A percentile compares a stretch with the other conserved stretches of the same genome.
phyloP scores from a whole-genome alignment of 768 basidiomycete genomes.

The Lactifluus rugatus region DNA sequence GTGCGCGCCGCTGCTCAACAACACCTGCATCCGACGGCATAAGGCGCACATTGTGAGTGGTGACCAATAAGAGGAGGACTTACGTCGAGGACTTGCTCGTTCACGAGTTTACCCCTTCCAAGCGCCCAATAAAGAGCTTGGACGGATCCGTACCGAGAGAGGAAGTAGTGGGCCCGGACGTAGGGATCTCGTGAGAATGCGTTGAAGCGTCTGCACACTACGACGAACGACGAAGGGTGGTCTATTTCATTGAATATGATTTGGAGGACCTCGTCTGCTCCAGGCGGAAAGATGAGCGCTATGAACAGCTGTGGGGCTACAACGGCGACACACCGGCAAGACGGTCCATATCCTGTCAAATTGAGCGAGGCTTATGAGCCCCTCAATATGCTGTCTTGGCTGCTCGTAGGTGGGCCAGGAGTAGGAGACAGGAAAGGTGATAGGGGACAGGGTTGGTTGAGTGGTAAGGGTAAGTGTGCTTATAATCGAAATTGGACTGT shows the following conservation, averaged over 20 bases:
- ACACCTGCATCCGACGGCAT: conserved; percentile 38
- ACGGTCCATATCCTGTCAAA: conserved; percentile 18
- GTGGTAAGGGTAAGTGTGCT: conserved; percentile 8
- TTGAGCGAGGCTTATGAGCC: neutral
- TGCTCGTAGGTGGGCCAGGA: conserved; percentile 6
- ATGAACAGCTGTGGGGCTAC: conserved; percentile 3
- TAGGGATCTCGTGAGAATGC: conserved; percentile 63
- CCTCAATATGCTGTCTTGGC: neutral
- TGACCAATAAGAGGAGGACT: conserved; percentile 1
- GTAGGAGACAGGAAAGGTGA: neutral
- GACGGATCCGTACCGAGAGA: conserved; percentile 57
- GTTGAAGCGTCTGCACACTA: conserved; percentile 48
- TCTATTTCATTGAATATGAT: conserved; percentile 63
- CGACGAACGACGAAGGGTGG: conserved; percentile 52
- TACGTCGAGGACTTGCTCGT: conserved; percentile 16
- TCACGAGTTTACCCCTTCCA: conserved; percentile 43
- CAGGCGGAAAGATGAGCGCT: conserved; percentile 2
- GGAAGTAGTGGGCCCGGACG: conserved; percentile 69
- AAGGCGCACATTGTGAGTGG: conserved; percentile 2
- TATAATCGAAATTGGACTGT: neutral
- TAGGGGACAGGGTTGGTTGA: conserved; percentile 5
- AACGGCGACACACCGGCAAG: conserved; percentile 19
- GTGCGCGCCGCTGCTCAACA: conserved; percentile 66
- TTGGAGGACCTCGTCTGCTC: conserved; percentile 55
- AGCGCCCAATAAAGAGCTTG: conserved; percentile 71